phyloP scores from a whole-genome alignment of 306 rosid genomes.

The Mimosa pudica region DNA sequence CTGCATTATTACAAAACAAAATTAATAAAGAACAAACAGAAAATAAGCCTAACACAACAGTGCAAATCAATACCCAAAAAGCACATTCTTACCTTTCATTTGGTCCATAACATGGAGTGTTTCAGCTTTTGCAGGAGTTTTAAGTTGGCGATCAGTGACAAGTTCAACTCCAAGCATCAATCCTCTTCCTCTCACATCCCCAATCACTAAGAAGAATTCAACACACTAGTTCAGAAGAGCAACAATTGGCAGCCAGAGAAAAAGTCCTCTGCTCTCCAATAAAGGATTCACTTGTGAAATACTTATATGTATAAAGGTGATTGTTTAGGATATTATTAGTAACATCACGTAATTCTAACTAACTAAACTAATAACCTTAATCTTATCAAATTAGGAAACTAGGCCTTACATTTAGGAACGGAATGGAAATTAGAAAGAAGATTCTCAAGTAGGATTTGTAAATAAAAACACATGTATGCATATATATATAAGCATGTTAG shows the following conservation, averaged over 20 bases:
- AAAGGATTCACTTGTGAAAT: neutral
- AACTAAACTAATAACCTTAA: too few species aligned
- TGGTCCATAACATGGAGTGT: slow-evolving; percentile 67
- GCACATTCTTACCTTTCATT: slow-evolving; percentile 64
- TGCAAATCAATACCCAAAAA: neutral
- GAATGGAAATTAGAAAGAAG: neutral
- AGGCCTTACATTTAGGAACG: too few species aligned
- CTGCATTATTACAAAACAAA: slow-evolving; percentile 34
- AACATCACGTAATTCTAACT: too few species aligned
- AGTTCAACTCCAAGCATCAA: slow-evolving; percentile 85
- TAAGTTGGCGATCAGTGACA: slow-evolving; percentile 65
- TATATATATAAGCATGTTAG: neutral
- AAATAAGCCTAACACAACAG: neutral
- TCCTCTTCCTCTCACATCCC: slow-evolving; percentile 88
- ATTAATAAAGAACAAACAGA: neutral
- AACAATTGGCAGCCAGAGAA: neutral
- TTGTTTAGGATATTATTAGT: too few species aligned
- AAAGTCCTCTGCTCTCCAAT: neutral
- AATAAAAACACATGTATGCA: neutral
- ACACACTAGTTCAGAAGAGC: neutral
- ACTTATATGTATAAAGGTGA: too few species aligned
- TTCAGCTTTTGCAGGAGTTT: slow-evolving; percentile 85
- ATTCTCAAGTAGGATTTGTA: neutral
- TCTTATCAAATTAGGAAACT: too few species aligned
- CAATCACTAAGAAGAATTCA: slow-evolving; percentile 56